Evolutionary conservation across 2,329 filamentous ascomycete species (phyloP).

Genomic region (Thielaviopsis ethacetica): DNA sequence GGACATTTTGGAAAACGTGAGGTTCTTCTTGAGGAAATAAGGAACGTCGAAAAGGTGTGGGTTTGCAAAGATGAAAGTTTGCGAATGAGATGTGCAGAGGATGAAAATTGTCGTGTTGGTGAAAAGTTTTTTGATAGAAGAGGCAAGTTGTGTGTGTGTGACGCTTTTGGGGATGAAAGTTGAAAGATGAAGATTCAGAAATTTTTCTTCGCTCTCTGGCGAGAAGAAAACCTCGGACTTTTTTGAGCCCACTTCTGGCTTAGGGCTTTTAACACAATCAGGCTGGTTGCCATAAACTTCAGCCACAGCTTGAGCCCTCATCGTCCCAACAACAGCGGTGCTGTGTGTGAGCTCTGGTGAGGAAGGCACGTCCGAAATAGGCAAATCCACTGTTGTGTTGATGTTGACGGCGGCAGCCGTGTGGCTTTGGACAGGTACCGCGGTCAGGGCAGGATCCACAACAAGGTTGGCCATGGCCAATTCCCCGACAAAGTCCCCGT

Average conservation of each 20-base stretch:
- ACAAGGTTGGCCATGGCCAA: not conserved
- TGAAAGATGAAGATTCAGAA: not conserved
- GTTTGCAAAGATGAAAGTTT: not conserved
- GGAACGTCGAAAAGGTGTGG: not conserved
- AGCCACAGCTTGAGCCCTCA: not conserved
- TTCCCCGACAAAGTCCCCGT: not conserved
- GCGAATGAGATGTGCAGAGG: not conserved
- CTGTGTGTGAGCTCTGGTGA: not conserved
- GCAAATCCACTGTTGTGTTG: not conserved
- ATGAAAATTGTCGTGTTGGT: not conserved
- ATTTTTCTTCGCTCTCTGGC: not conserved
- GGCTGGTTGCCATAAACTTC: not conserved
- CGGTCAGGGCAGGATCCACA: not conserved
- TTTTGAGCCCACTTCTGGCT: too few relatives aligned
- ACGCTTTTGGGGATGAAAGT: not conserved
- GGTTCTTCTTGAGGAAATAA: not conserved
- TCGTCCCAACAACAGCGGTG: not conserved
- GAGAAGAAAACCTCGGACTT: not conserved
- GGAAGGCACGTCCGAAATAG: not conserved
- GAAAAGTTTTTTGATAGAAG: not conserved
- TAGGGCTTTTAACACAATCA: not conserved
- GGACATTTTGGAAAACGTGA: not conserved
- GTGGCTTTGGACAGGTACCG: not conserved
- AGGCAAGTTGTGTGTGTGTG: not conserved
- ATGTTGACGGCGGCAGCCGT: not conserved